Percentiles rank a stretch among this genome's conserved stretches.
phyloP scores from a whole-genome alignment of 176 grass and related monocot species.

The Areca catechu region DNA sequence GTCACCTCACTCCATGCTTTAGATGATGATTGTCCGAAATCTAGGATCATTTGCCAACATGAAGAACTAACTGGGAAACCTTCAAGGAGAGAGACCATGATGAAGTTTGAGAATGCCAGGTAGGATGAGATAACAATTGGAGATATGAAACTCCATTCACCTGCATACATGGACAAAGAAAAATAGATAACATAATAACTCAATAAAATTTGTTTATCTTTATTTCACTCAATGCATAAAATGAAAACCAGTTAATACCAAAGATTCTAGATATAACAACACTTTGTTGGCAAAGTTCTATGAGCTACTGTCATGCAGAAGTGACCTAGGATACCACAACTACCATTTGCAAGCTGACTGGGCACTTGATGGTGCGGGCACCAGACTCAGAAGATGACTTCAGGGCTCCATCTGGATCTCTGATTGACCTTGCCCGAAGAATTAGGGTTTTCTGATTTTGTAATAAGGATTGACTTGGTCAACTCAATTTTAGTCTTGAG shows the following conservation, averaged over 20 bases:
- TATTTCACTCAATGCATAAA: neutral
- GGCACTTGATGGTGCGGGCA: no score
- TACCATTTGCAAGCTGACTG: conserved; percentile 28
- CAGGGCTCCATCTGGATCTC: no score
- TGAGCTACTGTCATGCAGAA: conserved; percentile 83
- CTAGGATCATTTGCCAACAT: conserved; percentile 21
- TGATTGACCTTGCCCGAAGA: no score
- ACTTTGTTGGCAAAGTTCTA: conserved; percentile 82
- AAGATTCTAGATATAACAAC: conserved; percentile 57
- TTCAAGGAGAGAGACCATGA: conserved; percentile 85
- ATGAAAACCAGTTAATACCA: conserved; percentile 38
- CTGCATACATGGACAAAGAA: conserved; percentile 27
- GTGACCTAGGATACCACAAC: conserved; percentile 31
- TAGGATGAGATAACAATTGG: conserved; percentile 55
- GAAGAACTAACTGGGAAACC: conserved; percentile 53
- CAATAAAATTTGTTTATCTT: no score
- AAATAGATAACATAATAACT: no score
- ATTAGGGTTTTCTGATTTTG: no score
- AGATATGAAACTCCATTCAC: conserved; percentile 79
- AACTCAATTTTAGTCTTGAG: no score
- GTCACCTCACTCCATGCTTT: conserved; percentile 49
- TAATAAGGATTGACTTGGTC: no score
- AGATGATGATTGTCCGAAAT: conserved; percentile 32
- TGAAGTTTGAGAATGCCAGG: conserved; percentile 88
- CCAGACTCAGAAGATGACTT: no score